Conservation (phyloP, 1,284 basidiomycete genomes). For the Ustilago lituana region DNA sequence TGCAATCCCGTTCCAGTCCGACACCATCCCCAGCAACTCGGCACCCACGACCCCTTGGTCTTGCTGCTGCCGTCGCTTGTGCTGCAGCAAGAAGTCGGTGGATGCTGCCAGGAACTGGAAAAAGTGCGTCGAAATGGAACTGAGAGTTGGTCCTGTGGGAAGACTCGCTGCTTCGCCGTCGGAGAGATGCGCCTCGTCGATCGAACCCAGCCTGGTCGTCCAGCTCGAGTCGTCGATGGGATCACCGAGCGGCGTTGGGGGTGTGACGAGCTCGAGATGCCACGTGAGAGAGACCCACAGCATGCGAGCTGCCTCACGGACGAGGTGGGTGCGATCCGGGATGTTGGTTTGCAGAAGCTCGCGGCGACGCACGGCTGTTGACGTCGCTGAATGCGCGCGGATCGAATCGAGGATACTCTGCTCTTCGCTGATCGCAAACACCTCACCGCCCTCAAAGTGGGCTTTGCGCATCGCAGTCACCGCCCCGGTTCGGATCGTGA, state of each 20-base stretch:
- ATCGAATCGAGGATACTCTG: conserved; percentile 20
- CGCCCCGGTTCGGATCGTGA: conserved; percentile 40
- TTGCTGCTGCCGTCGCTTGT: conserved; percentile 3
- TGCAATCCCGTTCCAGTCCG: conserved; percentile 28
- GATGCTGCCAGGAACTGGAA: conserved; percentile 35
- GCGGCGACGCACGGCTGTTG: conserved; percentile 19
- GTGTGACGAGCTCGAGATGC: conserved; percentile 29
- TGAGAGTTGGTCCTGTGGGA: conserved; percentile 16
- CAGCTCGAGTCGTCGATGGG: conserved; percentile 19
- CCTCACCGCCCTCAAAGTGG: conserved; percentile 39
- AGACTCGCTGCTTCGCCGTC: conserved; percentile 27
- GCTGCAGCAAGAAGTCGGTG: conserved; percentile 15
- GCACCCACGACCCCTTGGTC: neutral
- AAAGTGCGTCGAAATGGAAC: conserved; percentile 33
- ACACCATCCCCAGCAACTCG: conserved; percentile 7
- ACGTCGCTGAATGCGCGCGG: neutral
- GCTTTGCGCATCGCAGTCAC: conserved; percentile 47
- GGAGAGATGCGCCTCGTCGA: conserved; percentile 41
- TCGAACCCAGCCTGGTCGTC: conserved; percentile 16
- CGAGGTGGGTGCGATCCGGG: conserved; percentile 56
- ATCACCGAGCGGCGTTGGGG: conserved; percentile 23
- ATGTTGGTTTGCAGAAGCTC: conserved; percentile 41
- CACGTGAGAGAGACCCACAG: conserved; percentile 44
- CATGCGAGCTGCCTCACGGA: conserved; percentile 57
- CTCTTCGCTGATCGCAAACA: conserved; percentile 44